These are phyloP conservation scores for Orbilia brochopaga DNA, from an alignment of 2,329 filamentous ascomycete species.

Conservation along the genomic window DNA sequence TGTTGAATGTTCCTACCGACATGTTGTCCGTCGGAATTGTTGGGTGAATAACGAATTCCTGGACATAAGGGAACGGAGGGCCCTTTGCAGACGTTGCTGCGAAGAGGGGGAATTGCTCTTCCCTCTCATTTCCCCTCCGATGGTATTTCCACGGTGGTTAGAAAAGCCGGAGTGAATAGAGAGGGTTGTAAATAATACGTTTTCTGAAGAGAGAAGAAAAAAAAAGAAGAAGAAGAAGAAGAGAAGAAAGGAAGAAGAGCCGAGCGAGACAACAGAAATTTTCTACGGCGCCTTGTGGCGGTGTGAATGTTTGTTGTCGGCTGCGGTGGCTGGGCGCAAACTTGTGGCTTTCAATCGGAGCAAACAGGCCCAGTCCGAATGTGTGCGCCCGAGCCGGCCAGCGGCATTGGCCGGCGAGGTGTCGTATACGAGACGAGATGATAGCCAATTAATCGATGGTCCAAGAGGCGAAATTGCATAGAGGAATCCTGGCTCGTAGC, in stretches of 20 bases:
- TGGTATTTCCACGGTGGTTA: conserved; percentile 43
- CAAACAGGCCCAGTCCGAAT: neutral
- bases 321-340: neutral
- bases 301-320: neutral
- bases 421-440: no score
- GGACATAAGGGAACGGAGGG: conserved; percentile 50
- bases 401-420: no score
- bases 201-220: conserved; percentile 47
- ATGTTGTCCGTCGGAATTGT: conserved; percentile 49
- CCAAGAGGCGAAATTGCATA: no score
- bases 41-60: conserved; percentile 34
- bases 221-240: conserved; percentile 14
- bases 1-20: conserved; percentile 45
- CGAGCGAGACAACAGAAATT: conserved; percentile 3
- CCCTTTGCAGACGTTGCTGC: conserved; percentile 9
- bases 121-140: conserved; percentile 51
- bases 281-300: neutral
- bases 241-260: conserved; percentile 6
- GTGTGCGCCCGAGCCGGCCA: no score
- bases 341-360: neutral
- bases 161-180: conserved; percentile 52
- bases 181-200: conserved; percentile 51
- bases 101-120: conserved; percentile 33
- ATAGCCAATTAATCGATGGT: no score
- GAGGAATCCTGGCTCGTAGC: no score